Base-by-base conservation (phyloP, 2,329 filamentous ascomycete species). In the Trichoderma asperellum region DNA sequence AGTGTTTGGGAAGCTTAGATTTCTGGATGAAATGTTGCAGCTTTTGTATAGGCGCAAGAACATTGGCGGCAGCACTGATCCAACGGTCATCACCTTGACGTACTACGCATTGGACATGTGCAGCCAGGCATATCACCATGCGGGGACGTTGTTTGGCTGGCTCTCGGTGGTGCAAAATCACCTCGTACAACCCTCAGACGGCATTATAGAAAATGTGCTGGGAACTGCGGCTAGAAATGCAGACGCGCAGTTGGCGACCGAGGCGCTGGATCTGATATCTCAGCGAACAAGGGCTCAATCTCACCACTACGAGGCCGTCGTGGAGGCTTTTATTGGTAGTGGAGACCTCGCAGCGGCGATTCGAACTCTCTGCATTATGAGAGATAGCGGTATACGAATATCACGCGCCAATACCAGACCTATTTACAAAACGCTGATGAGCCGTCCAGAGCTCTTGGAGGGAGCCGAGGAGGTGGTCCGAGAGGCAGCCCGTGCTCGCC, bases 301-400 rank as follows among this genome's bases (percentile, higher is more conserved):
- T 6, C 85, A 91, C 71, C 93, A 97, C 76, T 97, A 96, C 79
- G 93, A 96, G 77, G 86, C 91, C 34, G 84, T 97, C 34, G 82
- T 94, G 7, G 89, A 92, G 69, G 86, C 91, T 4, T 93, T 96
- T 75, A 83, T 88, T 12, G 81, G 82, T 4, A 75, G 77, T 4
- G 83, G 84, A 2, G 88, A 96, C 72, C 75, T 95, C 8, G 79
- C 82, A 29, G 87, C 88, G 32, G 91, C 92, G 0, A 84, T 97
- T 43, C 86, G 87, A 52, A 85, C 92, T 1, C 83, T 97, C 18
- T 88, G 87, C 72, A 89, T 93, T 76, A 96, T 97, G 91, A 81
- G 87, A 27, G 84, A 87, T 70, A 74, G 70, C 37, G 76, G 75
- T 12, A 70, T 89, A 5, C 77, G 90, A 5, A 77, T 84, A 49